A percentile compares a stretch with the other conserved stretches of the same genome.
phyloP scores from a whole-genome alignment of 345 rosid genomes.

The Citrus medica region DNA sequence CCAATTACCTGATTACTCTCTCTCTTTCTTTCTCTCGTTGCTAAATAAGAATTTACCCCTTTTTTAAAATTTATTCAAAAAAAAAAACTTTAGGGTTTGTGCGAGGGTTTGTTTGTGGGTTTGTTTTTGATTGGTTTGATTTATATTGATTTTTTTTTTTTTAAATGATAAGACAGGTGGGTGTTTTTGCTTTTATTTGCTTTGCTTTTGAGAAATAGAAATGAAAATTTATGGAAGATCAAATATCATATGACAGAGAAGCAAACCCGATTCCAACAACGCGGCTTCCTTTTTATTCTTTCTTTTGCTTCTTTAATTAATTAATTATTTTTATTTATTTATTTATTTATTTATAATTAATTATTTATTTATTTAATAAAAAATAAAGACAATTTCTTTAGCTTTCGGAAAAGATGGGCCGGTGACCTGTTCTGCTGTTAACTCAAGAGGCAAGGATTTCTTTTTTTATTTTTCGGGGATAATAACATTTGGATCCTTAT shows the following conservation, averaged over 20 bases:
- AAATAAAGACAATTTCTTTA: too few relatives aligned
- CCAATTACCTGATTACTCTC: constrained; percentile 7
- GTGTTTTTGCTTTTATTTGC: not conserved
- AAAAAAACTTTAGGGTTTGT: too few relatives aligned
- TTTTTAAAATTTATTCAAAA: too few relatives aligned
- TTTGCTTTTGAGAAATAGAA: not conserved
- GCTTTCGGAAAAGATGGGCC: too few relatives aligned
- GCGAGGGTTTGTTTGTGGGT: not conserved
- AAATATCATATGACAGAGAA: not conserved
- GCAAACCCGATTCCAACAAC: not conserved
- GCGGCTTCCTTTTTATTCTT: not conserved
- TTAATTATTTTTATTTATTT: too few relatives aligned
- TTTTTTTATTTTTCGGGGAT: too few relatives aligned
- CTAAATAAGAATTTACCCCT: not conserved
- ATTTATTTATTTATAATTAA: too few relatives aligned
- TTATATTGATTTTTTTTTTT: too few relatives aligned
- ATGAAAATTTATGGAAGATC: not conserved
- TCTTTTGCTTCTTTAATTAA: not conserved
- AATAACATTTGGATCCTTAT: too few relatives aligned
- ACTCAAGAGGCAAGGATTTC: too few relatives aligned
- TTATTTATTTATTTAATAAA: too few relatives aligned
- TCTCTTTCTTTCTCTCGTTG: not conserved
- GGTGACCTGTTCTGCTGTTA: too few relatives aligned
- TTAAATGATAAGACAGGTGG: not conserved
- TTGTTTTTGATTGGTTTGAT: not conserved